Evolutionary conservation across 345 rosid genomes (phyloP), one percentile per base, ranked within the genome.

Genomic region (Geranium rotundifolium): DNA sequence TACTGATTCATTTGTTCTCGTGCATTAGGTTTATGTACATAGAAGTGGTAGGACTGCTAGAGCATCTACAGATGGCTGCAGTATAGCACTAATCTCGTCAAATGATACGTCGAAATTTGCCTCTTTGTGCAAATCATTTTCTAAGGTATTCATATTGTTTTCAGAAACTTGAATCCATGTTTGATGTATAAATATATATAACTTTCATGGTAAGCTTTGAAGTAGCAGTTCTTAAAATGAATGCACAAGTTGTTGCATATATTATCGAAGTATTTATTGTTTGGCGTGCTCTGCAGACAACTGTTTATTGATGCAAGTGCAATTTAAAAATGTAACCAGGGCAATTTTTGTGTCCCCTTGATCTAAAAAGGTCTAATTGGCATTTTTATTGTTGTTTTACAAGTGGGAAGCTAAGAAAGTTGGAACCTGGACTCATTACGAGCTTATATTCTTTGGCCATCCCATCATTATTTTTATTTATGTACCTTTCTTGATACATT

Each of bases 31-130:
- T 54, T 93, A 93, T 76, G 95, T 93, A 15, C 99, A 93, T 68
- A 82, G 99, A 82, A 88, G 99, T 77, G 99, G 99, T 56, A 84
- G 99, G 75, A 90, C 97, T 65, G 96, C 99, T 65, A 85, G 99
- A 76, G 96, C 97, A 58, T 90, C 76, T 58, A 70, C 85, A 57
- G 99, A 93, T 71, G 99, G 99, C 60, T 93, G 99, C 80, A 93
- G 88, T 70, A 85, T 93, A 77, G 92, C 96, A 68, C 71, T 90
- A 60, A 79, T 93, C 68, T 81, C 95, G 15, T 75, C 99, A 29
- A 80, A 70, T 59, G 99, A 93, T 41, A 73, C 85, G 16, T 80
- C 95, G 59, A 93, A 93, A 71, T 90, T 88, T 75, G 90, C 87
- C 63, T 66, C 97, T 12, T 70, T 93, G 58, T 90, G 97, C 85